Base-by-base conservation (phyloP, 2,329 filamentous ascomycete genomes). In the Clonostachys rhizophaga region DNA sequence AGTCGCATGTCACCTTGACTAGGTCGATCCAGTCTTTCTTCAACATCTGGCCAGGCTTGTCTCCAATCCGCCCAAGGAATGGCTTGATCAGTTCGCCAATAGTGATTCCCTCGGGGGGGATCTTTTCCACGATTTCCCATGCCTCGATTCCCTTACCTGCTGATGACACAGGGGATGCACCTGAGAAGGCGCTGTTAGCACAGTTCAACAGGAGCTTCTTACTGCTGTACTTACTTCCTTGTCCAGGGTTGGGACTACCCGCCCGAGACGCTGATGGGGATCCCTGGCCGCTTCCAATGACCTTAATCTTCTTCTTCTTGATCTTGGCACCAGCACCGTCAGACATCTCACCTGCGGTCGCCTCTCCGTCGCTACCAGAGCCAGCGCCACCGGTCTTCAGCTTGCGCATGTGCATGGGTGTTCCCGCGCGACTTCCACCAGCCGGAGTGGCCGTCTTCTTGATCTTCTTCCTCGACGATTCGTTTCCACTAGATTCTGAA, bases 401-500 rank as follows among this genome's bases (percentile, higher is more conserved):
- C 50, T 50, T 52, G 36, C 45, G 37, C 47, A 65, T 58, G 41
- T 80, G 58, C 16, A 42, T 41, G 4, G 81, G 81, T 9, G 81
- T 84, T 12, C 69, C 70, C 16, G 76, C 71, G 17, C 80, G 77
- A 49, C 80, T 83, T 46, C 70, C 71, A 3, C 72, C 63, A 13
- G 76, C 75, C 14, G 70, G 60, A 4, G 62, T 65, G 2, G 67
- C 66, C 51, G 81, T 78, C 62, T 86, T 87, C 70, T 86, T 88
- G 61, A 45, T 52, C 62, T 79, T 81, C 71, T 89, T 89, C 69
- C 94, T 86, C 20, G 84, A 82, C 1, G 89, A 92, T 63, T 97
- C 92, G 56, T 91, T 95, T 46, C 90, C 92, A 62, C 90, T 95
- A 10, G 90, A 90, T 62, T 97, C 92, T 3, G 91, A 96, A 34